Conservation (phyloP, 2,329 filamentous ascomycete species). For the Atkinsonella texensis region DNA sequence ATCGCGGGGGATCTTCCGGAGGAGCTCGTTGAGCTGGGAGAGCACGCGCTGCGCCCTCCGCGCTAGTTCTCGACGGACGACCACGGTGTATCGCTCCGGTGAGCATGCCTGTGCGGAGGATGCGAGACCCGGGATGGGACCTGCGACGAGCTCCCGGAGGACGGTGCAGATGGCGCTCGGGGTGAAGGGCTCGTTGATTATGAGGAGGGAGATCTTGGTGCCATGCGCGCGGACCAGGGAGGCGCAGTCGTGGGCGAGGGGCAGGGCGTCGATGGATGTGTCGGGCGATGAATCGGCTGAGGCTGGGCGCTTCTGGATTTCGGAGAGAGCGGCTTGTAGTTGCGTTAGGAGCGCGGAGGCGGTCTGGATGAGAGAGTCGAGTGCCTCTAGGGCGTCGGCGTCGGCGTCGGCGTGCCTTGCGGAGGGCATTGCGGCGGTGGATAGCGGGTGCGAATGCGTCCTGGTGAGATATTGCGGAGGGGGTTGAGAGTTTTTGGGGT, state of each 20-base stretch:
- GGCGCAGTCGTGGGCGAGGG: conserved; percentile 59
- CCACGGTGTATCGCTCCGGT: conserved; percentile 46
- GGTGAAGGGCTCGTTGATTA: conserved; percentile 80
- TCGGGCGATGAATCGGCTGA: conserved; percentile 8
- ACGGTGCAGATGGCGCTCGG: conserved; percentile 61
- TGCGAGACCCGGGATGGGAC: conserved; percentile 63
- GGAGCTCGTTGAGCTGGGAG: conserved; percentile 47
- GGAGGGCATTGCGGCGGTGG: too few species aligned
- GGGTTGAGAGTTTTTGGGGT: too few species aligned
- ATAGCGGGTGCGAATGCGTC: too few species aligned
- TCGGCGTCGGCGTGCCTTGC: background rate
- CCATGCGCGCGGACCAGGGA: conserved; percentile 68
- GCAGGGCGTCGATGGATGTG: conserved; percentile 42
- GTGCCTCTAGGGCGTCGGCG: conserved; percentile 21
- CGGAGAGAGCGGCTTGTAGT: conserved; percentile 29
- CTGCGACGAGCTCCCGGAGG: conserved; percentile 57
- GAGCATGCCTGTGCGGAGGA: conserved; percentile 57
- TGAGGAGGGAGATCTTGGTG: conserved; percentile 76
- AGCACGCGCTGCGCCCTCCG: conserved; percentile 48
- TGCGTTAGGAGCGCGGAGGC: conserved; percentile 27
- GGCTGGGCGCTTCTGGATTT: conserved; percentile 22
- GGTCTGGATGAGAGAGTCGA: conserved; percentile 27
- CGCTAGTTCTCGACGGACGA: conserved; percentile 52
- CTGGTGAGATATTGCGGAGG: too few species aligned
- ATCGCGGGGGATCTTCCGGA: conserved; percentile 47